A percentile compares a stretch with the other conserved stretches of the same genome.
phyloP scores from a whole-genome alignment of 352 stramenopile genomes.

The Phytophthora pini region DNA sequence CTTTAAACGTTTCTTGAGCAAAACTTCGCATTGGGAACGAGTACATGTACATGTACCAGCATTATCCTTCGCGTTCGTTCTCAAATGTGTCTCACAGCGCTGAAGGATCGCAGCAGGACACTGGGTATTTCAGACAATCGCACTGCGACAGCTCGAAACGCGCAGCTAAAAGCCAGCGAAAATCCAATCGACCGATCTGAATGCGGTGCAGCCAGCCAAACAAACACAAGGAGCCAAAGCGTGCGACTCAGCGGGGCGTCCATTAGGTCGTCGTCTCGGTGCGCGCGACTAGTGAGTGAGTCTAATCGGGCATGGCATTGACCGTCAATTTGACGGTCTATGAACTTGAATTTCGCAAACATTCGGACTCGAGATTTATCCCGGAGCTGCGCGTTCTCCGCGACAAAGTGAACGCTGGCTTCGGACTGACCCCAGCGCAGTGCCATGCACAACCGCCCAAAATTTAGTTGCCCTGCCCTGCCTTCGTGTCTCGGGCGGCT shows the following conservation, averaged over 20 bases:
- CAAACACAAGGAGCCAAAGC: slow-evolving; percentile 9
- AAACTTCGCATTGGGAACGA: too few relatives aligned
- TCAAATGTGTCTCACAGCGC: slow-evolving; percentile 4
- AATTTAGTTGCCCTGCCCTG: slow-evolving; percentile 6
- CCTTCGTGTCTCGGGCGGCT: not conserved
- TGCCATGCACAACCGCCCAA: slow-evolving; percentile 5
- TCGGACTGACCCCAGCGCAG: slow-evolving; percentile 5
- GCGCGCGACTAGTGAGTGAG: slow-evolving; percentile 29
- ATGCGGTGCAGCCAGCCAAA: slow-evolving; percentile 2
- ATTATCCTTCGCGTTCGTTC: not conserved
- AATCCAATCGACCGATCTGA: slow-evolving; percentile 20
- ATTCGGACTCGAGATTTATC: slow-evolving; percentile 29
- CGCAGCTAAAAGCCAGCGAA: slow-evolving; percentile 7
- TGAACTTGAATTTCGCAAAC: slow-evolving; percentile 19
- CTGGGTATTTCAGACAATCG: slow-evolving; percentile 3
- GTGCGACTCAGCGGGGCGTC: slow-evolving; percentile 22
- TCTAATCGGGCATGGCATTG: slow-evolving; percentile 11
- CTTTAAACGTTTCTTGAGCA: too few relatives aligned
- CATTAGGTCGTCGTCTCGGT: slow-evolving; percentile 10
- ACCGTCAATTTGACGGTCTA: not conserved
- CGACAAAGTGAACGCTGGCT: slow-evolving; percentile 1
- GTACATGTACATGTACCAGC: too few relatives aligned
- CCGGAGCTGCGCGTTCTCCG: slow-evolving; percentile 9
- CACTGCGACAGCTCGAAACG: slow-evolving; percentile 15
- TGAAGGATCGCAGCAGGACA: not conserved